A percentile compares a stretch with the other conserved stretches of the same genome.
Conservation (phyloP, 2,329 filamentous ascomycete species). For the Graphilbum fragrans region DNA sequence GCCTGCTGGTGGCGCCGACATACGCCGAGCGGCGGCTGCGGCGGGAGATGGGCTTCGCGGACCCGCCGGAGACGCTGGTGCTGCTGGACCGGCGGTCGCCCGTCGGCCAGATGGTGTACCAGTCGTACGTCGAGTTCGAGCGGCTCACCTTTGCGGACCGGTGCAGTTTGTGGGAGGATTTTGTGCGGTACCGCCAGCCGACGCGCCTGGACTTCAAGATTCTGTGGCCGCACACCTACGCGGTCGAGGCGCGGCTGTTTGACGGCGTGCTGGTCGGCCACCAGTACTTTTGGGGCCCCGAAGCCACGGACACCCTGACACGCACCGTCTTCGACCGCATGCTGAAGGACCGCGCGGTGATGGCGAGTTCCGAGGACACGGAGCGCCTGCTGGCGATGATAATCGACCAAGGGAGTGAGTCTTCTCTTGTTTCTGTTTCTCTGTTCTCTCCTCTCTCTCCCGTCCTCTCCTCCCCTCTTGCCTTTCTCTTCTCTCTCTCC, state of each 20-base stretch:
- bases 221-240: slow-evolving; percentile 35
- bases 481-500: not conserved
- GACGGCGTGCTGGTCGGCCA: slow-evolving; percentile 41
- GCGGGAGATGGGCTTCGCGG: slow-evolving; percentile 31
- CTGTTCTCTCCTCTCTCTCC: not conserved
- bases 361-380: slow-evolving; percentile 8
- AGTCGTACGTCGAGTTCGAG: slow-evolving; percentile 67
- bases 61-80: slow-evolving; percentile 38
- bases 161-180: slow-evolving; percentile 67
- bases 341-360: slow-evolving; percentile 3
- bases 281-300: slow-evolving; percentile 34
- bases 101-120: slow-evolving; percentile 68
- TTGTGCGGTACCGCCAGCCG: slow-evolving; percentile 68
- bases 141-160: slow-evolving; percentile 70
- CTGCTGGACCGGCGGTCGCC: slow-evolving; percentile 63
- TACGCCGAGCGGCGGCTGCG: slow-evolving; percentile 47
- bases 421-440: not conserved
- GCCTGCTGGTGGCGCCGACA: slow-evolving; percentile 45
- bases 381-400: slow-evolving; percentile 8
- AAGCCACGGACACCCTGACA: not conserved
- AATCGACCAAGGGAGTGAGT: slow-evolving; percentile 8
- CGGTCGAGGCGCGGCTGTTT: slow-evolving; percentile 35
- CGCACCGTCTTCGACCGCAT: slow-evolving; percentile 8
- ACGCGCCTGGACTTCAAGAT: slow-evolving; percentile 52
- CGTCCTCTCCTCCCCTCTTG: not conserved